Conservation (phyloP, 768 basidiomycete genomes). For the Boletus patriciae region DNA sequence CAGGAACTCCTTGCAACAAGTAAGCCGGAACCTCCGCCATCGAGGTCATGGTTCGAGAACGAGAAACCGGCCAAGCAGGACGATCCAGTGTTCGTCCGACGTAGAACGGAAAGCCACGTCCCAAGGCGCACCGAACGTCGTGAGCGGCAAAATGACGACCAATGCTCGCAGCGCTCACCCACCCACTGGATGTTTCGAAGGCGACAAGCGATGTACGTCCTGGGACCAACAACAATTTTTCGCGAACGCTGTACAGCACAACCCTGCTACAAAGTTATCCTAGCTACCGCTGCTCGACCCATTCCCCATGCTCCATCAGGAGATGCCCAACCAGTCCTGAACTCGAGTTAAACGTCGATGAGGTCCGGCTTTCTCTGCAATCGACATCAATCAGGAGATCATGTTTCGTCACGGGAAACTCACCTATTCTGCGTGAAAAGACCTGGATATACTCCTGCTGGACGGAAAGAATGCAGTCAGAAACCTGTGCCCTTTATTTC, state of each 20-base stretch:
- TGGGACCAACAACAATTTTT: conserved; percentile 28
- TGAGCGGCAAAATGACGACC: conserved; percentile 21
- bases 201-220: conserved; percentile 25
- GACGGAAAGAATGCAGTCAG: neutral
- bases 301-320: neutral
- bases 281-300: conserved; percentile 17
- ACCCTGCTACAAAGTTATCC: conserved; percentile 6
- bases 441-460: neutral
- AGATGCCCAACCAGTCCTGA: neutral
- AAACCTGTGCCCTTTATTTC: conserved; percentile 2
- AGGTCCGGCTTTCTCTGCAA: neutral
- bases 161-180: conserved; percentile 21
- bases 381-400: conserved; percentile 11
- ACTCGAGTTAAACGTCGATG: neutral
- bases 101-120: conserved; percentile 21
- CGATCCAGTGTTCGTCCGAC: conserved; percentile 16
- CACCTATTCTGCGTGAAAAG: conserved; percentile 2
- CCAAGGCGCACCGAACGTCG: conserved; percentile 22
- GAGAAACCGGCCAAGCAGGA: conserved; percentile 24
- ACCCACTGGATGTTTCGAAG: conserved; percentile 14
- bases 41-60: conserved; percentile 58
- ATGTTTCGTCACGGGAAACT: neutral
- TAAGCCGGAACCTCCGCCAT: conserved; percentile 68
- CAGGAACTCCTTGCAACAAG: conserved; percentile 69
- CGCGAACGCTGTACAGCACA: conserved; percentile 11